Conservation (phyloP, 345 rosid species). For the Euphorbia lathyris region DNA sequence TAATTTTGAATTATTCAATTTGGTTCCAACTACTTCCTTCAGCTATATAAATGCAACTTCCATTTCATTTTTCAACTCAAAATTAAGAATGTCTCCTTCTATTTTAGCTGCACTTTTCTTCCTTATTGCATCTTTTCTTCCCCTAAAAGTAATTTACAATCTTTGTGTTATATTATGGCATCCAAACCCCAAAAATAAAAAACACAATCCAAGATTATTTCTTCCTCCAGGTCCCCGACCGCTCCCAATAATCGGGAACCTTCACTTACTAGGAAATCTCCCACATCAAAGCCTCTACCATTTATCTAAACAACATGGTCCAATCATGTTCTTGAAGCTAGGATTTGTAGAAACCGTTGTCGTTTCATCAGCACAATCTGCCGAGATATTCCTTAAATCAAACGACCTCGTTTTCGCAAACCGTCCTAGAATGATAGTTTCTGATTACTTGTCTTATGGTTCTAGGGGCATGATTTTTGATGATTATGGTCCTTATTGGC, state of each 20-base stretch:
- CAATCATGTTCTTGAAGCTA: constrained; percentile 39
- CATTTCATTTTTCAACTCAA: not conserved
- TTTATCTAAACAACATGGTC: constrained; percentile 38
- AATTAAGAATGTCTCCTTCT: not conserved
- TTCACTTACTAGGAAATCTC: constrained; percentile 15
- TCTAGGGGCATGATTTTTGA: constrained; percentile 24
- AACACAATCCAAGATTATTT: not conserved
- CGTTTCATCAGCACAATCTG: constrained; percentile 42
- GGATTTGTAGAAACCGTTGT: constrained; percentile 42
- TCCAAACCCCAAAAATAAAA: not conserved
- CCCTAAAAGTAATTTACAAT: constrained; percentile 5
- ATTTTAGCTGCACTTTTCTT: not conserved
- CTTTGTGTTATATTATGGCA: not conserved
- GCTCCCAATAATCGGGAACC: constrained; percentile 16
- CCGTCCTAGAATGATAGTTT: constrained; percentile 25
- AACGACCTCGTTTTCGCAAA: constrained; percentile 19
- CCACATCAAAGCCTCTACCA: constrained; percentile 19
- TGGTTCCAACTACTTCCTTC: not conserved
- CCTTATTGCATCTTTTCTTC: not conserved
- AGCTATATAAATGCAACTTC: not conserved
- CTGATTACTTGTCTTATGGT: constrained; percentile 1
- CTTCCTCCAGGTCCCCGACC: constrained; percentile 19
- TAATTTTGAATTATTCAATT: not conserved
- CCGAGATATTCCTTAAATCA: constrained; percentile 21
- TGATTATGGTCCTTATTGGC: constrained; percentile 33